Evolutionary conservation across 768 basidiomycete genomes (phyloP), one percentile per base, ranked within the genome.

Genomic region (Exidia glandulosa): DNA sequence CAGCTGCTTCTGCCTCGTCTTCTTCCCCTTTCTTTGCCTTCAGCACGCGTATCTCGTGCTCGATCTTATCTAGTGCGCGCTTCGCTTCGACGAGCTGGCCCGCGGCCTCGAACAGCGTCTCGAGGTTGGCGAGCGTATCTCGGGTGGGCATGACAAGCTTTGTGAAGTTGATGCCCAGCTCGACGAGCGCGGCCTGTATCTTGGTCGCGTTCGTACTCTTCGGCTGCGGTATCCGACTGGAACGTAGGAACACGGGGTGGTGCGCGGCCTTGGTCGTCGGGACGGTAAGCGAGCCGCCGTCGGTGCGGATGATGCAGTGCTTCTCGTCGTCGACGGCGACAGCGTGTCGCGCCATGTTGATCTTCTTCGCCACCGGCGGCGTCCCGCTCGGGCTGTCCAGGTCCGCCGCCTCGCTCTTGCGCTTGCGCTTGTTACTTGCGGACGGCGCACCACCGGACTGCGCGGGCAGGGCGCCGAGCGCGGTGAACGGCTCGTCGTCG

Each of bases 131-230:
- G 58, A 86, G 77, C 63, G 93, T 96, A 29, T 85, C 84, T 37
- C 84, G 79, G 2, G 96, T 97, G 19, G 96, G 96, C 93, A 98
- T 97, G 62, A 95, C 89, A 56, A 99, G 79, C 12, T 88, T 83
- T 16, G 79, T 80, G 59, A 84, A 77, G 16, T 80, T 79, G 12
- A 96, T 74, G 14, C 87, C 86, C 12, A 94, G 77, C 72, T 97
- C 94, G 6, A 78, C 69, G 19, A 97, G 79, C 14, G 86, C 79
- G 61, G 87, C 84, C 9, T 84, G 77, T 65, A 97, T 82, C 68
- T 93, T 91, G 16, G 84, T 83, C 2, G 84, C 81, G 27, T 86
- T 77, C 37, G 84, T 79, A 3, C 85, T 76, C 69, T 93, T 95
- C 16, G 91, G 89, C 33, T 77, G 71, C 1, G 92, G 87, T 30